Evolutionary conservation across 1,139 yeast genomes (phyloP), one percentile per base, ranked within the genome.

Genomic region (Kluyveromyces sp.): DNA sequence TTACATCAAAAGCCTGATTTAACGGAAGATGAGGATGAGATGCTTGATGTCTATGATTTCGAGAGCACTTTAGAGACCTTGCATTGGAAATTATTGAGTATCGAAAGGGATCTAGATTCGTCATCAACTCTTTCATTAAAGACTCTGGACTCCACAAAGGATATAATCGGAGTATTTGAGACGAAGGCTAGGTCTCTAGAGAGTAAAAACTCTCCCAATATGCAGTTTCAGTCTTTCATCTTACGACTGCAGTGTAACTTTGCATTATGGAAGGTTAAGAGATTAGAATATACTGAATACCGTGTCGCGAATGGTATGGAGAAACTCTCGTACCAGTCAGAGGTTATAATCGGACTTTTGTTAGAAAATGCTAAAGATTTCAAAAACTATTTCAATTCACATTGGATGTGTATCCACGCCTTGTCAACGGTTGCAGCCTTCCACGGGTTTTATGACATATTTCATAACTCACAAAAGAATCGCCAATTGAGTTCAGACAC

Each of bases 71-170:
- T 56, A 40, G 65, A 61, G 40, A 43, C 55, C 1, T 42, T 59
- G 2, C 48, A 44, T 29, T 61, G 65, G 65, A 60, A 60, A 36
- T 43, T 61, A 1, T 33, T 52, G 1, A 60, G 64, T 1, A 41
- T 61, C 6, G 64, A 61, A 16, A 53, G 64, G 37, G 65, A 61
- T 42, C 30, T 61, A 15, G 58, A 58, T 25, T 37, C 50, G 16
- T 39, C 33, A 3, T 42, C 46, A 6, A 58, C 52, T 37, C 64
- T 64, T 2, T 58, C 58, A 7, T 39, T 58, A 12, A 58, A 57
- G 41, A 56, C 63, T 3, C 42, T 61, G 19, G 62, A 60, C 17
- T 57, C 60, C 1, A 49, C 60, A 3, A 51, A 52, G 29, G 49
- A 60, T 36, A 59, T 56, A 35, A 32, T 55, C 1, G 52, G 49